Evolutionary conservation across 768 basidiomycete genomes (phyloP), one percentile per base, ranked within the genome.

Genomic region (Clitopilus passeckerianus): DNA sequence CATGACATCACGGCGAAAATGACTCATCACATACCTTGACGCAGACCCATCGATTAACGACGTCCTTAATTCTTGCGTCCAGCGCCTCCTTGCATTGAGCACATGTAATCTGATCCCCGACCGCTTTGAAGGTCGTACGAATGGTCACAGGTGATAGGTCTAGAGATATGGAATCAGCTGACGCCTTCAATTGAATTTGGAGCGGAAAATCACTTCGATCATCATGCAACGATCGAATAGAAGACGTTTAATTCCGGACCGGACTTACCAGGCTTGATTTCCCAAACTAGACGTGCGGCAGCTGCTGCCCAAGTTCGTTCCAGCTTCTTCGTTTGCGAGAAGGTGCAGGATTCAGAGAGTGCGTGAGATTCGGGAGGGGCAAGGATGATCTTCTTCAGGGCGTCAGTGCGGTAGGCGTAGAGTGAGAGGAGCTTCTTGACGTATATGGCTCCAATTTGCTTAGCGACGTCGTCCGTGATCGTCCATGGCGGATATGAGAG

Each of bases 241-340:
- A 53, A 7, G 15, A 20, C 15, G 5, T 30, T 33, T 15, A 23
- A n/a, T 30, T 18, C 44, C 4, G 27, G 37, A 34, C 35, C 18
- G 53, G 41, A 68, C 69, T n/a, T 62, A 75, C 76, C 74, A 27
- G 75, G 72, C 59, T 67, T 65, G 2, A 72, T 63, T 55, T 75
- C 74, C 75, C 75, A 77, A 15, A 68, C 70, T 6, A 77, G 61
- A 62, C 70, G 70, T 0, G 76, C 71, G 10, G 74, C 62, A 7
- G 70, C 71, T 2, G 76, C 62, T 2, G 73, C 70, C 77, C 77
- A 79, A 6, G 74, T 70, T 15, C 76, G 65, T n/a, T 65, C 67
- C 23, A 77, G 54, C n/a, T 64, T 66, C 54, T 71, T 73, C 65
- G 77, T 76, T n/a, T 72, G 68, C 0, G n/a, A 34, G 56, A 72